A percentile compares a stretch with the other conserved stretches of the same genome.
phyloP scores from a whole-genome alignment of 2,329 filamentous ascomycete species.

The Alternaria postmessia region DNA sequence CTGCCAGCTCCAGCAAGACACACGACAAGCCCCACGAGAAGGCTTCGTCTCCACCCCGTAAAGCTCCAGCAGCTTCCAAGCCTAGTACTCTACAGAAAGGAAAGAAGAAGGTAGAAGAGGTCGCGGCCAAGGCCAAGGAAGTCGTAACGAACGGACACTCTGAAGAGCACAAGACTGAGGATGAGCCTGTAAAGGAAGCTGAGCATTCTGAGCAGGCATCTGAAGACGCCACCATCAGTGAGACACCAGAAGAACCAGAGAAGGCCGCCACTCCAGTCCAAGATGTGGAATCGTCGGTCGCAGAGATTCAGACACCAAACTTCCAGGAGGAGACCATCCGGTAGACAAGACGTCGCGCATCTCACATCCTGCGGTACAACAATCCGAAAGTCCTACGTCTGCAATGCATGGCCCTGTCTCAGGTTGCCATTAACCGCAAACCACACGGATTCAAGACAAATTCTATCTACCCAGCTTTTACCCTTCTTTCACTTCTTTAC shows the following conservation, averaged over 20 bases:
- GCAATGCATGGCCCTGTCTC: neutral
- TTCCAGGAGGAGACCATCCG: conserved; percentile 33
- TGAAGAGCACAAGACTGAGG: conserved; percentile 17
- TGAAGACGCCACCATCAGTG: conserved; percentile 13
- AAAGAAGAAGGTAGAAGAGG: conserved; percentile 50
- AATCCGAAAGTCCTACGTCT: neutral
- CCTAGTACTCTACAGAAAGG: conserved; percentile 41
- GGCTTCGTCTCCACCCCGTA: conserved; percentile 50
- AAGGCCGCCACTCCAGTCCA: conserved; percentile 26
- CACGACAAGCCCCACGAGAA: conserved; percentile 65
- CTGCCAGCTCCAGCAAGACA: conserved; percentile 72
- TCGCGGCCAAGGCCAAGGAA: conserved; percentile 46
- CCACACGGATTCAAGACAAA: neutral
- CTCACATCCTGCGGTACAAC: neutral
- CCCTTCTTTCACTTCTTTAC: conserved; percentile 29
- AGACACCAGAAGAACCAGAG: conserved; percentile 9
- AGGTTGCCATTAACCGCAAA: neutral
- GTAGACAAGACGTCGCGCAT: conserved; percentile 17
- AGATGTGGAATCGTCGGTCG: conserved; percentile 31
- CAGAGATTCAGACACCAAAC: conserved; percentile 36
- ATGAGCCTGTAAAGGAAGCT: conserved; percentile 21
- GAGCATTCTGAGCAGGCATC: conserved; percentile 14
- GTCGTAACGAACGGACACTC: conserved; percentile 40
- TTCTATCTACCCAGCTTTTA: neutral
- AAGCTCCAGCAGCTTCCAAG: conserved; percentile 33